Evolutionary conservation across 2,329 filamentous ascomycete species (phyloP).

Genomic region (Corynespora cassiicola): DNA sequence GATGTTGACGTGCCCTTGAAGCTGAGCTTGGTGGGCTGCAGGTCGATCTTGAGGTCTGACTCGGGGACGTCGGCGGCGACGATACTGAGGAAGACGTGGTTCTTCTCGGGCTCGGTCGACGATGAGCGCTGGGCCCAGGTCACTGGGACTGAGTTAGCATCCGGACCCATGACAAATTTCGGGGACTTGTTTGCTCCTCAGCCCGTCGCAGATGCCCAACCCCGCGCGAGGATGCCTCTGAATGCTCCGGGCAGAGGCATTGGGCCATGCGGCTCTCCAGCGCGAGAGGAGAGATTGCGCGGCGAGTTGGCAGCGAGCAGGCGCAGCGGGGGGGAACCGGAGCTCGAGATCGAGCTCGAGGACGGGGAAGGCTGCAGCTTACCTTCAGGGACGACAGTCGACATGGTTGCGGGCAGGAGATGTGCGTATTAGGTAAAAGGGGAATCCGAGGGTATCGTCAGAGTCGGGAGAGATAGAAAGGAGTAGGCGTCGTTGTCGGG

Average conservation of each 20-base stretch:
- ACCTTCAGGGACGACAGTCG: conserved; percentile 49
- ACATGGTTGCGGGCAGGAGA: conserved; percentile 24
- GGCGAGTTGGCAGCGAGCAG: too few species aligned
- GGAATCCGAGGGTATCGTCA: conserved; percentile 5
- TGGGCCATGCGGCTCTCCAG: too few species aligned
- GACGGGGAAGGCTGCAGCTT: conserved; percentile 35
- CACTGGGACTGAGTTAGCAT: conserved; percentile 63
- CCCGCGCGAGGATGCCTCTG: too few species aligned
- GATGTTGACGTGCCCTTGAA: conserved; percentile 85
- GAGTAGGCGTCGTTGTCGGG: conserved; percentile 18
- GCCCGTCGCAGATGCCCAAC: too few species aligned
- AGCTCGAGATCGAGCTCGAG: background rate
- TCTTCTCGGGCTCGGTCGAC: conserved; percentile 78
- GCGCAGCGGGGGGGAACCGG: background rate
- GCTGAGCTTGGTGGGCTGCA: conserved; percentile 76
- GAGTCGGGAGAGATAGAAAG: conserved; percentile 4
- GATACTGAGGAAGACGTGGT: conserved; percentile 94
- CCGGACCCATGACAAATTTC: too few species aligned
- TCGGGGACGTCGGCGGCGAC: conserved; percentile 82
- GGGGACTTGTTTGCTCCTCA: background rate
- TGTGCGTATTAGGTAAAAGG: conserved; percentile 5
- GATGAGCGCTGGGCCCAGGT: conserved; percentile 98
- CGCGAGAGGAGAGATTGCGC: too few species aligned
- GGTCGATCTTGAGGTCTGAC: conserved; percentile 78
- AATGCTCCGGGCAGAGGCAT: too few species aligned